Conservation (phyloP, 1,284 basidiomycete species). For the Inonotus hispidus region DNA sequence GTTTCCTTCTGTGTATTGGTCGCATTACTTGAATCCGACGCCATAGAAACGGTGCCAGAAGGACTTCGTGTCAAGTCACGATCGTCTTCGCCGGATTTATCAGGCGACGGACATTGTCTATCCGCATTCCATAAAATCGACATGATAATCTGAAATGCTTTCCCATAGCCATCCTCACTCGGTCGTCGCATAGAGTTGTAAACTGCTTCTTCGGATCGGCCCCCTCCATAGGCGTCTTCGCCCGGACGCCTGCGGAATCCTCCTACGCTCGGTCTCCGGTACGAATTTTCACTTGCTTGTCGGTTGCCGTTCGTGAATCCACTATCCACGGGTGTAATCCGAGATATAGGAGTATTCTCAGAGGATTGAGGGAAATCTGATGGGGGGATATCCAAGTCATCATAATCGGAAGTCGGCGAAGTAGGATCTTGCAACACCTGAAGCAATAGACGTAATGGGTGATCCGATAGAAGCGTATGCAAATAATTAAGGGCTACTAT, state of each 20-base stretch:
- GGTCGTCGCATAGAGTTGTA: slow-evolving; percentile 15
- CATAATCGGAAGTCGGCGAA: slow-evolving; percentile 57
- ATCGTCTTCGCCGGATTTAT: slow-evolving; percentile 41
- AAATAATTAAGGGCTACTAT: background rate
- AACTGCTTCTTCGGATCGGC: slow-evolving; percentile 29
- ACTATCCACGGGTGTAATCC: slow-evolving; percentile 44
- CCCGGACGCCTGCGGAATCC: slow-evolving; percentile 43
- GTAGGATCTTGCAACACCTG: slow-evolving; percentile 24
- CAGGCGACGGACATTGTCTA: slow-evolving; percentile 42
- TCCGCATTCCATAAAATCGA: slow-evolving; percentile 17
- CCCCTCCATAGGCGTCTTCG: slow-evolving; percentile 34
- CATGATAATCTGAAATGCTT: slow-evolving; percentile 28
- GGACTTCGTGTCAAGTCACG: slow-evolving; percentile 46
- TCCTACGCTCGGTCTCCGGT: slow-evolving; percentile 23
- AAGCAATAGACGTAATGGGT: slow-evolving; percentile 19
- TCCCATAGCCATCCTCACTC: slow-evolving; percentile 28
- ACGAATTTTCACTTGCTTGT: slow-evolving; percentile 40
- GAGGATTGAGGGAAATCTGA: slow-evolving; percentile 57
- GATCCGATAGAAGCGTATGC: background rate
- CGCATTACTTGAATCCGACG: slow-evolving; percentile 53
- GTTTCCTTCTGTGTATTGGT: slow-evolving; percentile 64
- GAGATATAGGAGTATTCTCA: slow-evolving; percentile 32
- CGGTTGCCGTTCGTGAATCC: slow-evolving; percentile 48
- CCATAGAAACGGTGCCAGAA: slow-evolving; percentile 48
- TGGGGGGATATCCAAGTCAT: slow-evolving; percentile 54